Evolutionary conservation across 805 yeast species (phyloP).

Genomic region (Ogataea corticis): DNA sequence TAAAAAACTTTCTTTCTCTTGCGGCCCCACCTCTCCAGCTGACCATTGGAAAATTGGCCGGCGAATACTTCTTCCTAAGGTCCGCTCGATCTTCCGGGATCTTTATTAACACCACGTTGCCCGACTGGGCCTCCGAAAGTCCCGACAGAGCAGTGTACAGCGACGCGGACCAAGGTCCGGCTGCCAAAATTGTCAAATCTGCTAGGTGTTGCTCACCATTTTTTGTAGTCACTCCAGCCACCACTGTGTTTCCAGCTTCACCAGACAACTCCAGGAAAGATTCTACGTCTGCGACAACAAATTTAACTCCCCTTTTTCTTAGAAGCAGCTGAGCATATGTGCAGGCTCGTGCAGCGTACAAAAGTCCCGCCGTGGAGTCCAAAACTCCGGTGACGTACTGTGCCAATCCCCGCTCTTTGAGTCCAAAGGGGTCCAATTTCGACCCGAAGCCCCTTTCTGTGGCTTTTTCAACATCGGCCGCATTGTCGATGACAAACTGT

Average conservation of each 20-base stretch:
- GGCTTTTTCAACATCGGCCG: constrained; percentile 33
- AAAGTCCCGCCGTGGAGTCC: constrained; percentile 32
- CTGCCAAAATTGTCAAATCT: constrained; percentile 22
- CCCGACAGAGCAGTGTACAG: constrained; percentile 35
- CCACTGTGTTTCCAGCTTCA: constrained; percentile 13
- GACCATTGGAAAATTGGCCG: constrained; percentile 31
- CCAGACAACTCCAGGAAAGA: constrained; percentile 12
- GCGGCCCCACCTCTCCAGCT: constrained; percentile 33
- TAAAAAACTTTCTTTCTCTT: constrained; percentile 26
- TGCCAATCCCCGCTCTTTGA: constrained; percentile 7
- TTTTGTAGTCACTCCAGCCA: constrained; percentile 26
- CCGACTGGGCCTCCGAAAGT: constrained; percentile 35
- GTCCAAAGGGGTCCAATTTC: constrained; percentile 21
- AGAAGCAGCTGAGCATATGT: constrained; percentile 27
- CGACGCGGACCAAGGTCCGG: constrained; percentile 31
- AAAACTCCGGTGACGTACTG: constrained; percentile 19
- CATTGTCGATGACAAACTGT: constrained; percentile 28
- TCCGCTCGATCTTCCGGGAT: constrained; percentile 37
- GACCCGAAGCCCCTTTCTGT: constrained; percentile 26
- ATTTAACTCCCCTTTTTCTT: constrained; percentile 34
- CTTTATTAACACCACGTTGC: constrained; percentile 34
- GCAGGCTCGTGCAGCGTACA: constrained; percentile 33
- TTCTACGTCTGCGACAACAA: constrained; percentile 30
- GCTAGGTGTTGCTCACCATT: constrained; percentile 25
- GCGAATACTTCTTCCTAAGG: constrained; percentile 32